Base-by-base conservation (phyloP, 202 grass and related monocot genomes). In the Carex arenaria region DNA sequence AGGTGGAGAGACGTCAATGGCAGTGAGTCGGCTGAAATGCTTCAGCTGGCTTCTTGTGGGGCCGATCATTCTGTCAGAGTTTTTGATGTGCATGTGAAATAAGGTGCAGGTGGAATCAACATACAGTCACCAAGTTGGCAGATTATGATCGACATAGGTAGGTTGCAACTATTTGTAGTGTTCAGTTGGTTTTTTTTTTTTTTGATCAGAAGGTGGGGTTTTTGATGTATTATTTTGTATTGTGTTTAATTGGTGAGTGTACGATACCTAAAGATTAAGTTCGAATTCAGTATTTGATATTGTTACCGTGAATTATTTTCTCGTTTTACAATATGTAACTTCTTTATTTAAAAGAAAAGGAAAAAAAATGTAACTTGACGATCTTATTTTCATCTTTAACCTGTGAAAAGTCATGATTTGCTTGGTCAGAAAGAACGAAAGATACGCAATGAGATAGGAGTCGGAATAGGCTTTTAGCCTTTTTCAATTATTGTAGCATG, bases 61-160 rank as follows among this genome's bases (percentile, higher is more conserved):
- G 89, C 95, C 62, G 95, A 95, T 85, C 92, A 98, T 76, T 90
- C 87, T 76, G 89, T 95, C 53, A 95, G 95, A 83, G 86, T 98
- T 59, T 95, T 93, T 87, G 59, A 87, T 32, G 80, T 98, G 45
- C 61, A 5, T 80, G 83, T 64, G 76, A 22, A 28, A 26, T 91
- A 85, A 93, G 31, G 47, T 78, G 65, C 45, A 10, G 63, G 61
- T 52, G 18, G 13, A 56, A 36, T 56, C 3, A 34, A 52, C 3
- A n/a, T 47, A 23, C 10, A 71, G 40, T 3, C 45, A 26, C 3
- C 45, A 18, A 18, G 32, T 38, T 64, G 4, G 34, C 12, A 68
- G 2, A 68, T 9, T 7, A 42, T 19, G 17, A 69, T n/a, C 6
- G 14, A 20, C 67, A 15, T 75, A 18, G 23, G 23, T 75, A 55